Evolutionary conservation across 164 flowering plant genomes (phyloP).

Genomic region (Berberis vulgaris): DNA sequence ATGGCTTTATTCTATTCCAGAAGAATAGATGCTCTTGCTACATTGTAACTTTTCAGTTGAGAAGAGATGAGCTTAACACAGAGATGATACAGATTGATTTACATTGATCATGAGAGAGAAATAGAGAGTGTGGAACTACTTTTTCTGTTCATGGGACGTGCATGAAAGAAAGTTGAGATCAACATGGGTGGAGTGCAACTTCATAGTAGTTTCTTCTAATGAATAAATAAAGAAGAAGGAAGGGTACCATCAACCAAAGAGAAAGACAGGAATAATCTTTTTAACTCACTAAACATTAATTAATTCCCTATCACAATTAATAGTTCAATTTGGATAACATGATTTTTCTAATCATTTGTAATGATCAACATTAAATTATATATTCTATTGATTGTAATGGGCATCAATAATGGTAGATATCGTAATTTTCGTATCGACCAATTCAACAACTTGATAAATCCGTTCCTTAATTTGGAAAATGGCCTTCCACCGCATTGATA

Average conservation of each 20-base stretch:
- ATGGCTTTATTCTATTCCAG: constrained; percentile 36
- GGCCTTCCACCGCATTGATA: no score
- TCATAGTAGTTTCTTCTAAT: constrained; percentile 47
- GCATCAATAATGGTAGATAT: no score
- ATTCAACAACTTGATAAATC: no score
- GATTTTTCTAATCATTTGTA: background rate
- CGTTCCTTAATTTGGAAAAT: no score
- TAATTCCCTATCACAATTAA: no score
- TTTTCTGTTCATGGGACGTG: constrained; percentile 33
- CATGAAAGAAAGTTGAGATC: constrained; percentile 26
- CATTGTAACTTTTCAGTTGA: background rate
- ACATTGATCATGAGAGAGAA: constrained; percentile 21
- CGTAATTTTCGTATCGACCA: no score
- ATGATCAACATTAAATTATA: background rate
- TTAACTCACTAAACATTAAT: no score
- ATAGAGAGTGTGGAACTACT: constrained; percentile 27
- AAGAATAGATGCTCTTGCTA: background rate
- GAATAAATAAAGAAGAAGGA: constrained; percentile 31
- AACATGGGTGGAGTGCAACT: constrained; percentile 23
- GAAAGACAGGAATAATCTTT: constrained; percentile 35
- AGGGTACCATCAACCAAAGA: constrained; percentile 8
- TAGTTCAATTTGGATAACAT: no score
- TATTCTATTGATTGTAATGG: background rate
- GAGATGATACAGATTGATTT: background rate
- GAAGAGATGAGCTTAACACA: background rate